These are phyloP conservation scores for Calonectria pseudoreteaudii DNA, from an alignment of 2,329 filamentous ascomycete species.

Conservation along the genomic window DNA sequence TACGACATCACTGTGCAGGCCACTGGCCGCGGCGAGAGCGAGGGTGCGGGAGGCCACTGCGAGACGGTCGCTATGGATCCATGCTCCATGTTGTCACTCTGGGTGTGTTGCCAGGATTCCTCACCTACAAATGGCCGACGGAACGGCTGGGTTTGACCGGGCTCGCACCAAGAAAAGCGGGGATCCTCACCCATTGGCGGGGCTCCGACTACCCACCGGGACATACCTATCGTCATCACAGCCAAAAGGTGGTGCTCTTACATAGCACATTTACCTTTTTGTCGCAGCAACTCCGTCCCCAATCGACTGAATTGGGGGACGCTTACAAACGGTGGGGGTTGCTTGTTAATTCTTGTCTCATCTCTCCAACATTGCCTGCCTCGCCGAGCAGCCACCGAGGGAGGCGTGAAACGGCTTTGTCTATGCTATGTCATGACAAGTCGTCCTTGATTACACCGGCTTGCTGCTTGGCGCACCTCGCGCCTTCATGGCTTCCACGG, in stretches of 20 bases:
- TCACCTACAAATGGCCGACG: constrained; percentile 30
- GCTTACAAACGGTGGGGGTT: constrained; percentile 33
- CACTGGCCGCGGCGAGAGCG: constrained; percentile 3
- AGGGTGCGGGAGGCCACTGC: constrained; percentile 9
- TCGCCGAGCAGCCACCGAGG: constrained; percentile 11
- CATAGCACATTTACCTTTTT: constrained; percentile 22
- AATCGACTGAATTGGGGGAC: constrained; percentile 19
- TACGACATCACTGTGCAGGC: constrained; percentile 14
- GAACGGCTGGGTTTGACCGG: constrained; percentile 32
- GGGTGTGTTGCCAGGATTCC: constrained; percentile 17
- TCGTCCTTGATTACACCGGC: background rate
- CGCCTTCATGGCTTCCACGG: background rate
- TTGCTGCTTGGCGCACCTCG: background rate
- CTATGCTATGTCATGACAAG: constrained; percentile 4
- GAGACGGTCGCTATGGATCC: constrained; percentile 1
- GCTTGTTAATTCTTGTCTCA: constrained; percentile 24
- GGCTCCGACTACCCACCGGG: constrained; percentile 25
- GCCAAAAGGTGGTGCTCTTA: constrained; percentile 25
- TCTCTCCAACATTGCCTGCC: background rate
- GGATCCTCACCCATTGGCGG: constrained; percentile 41
- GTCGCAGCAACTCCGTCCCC: constrained; percentile 9
- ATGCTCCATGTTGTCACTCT: constrained; percentile 16
- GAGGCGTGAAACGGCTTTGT: background rate
- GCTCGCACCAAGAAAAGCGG: constrained; percentile 44
- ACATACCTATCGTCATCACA: constrained; percentile 44